Evolutionary conservation across 805 yeast species (phyloP), one percentile per base, ranked within the genome.

Genomic region (Metschnikowia lochheadii): DNA sequence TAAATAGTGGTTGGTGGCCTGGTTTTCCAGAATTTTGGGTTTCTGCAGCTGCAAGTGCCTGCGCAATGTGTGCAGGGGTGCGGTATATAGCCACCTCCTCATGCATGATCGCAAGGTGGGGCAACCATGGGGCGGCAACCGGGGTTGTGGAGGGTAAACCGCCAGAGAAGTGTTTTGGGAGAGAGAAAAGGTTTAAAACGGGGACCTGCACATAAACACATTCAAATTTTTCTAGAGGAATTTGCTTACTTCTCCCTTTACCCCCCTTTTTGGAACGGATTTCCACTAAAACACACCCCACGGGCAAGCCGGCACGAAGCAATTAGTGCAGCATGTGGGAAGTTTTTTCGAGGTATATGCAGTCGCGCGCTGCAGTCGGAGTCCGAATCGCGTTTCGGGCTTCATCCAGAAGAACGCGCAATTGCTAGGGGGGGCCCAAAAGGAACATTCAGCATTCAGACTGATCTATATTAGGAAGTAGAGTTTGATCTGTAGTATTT

Each of bases 91-190:
- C 0, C 8, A 17, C 21, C 3, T 10, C 6, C 1, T 15, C 14
- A 17, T 35, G 46, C 46, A 44, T 44, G 21, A n/a, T 35, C 13
- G 23, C 40, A 26, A 17, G 46, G 46, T 44, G 46, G 46, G 46
- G 46, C 46, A 44, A 35, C 35, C 31, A 23, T 26, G 46, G 46
- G 46, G 29, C 34, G 20, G 40, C 46, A 23, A 26, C 40, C 32
- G 40, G 18, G 37, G 23, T 6, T 15, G 23, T 7, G 34, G 43
- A 34, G 34, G 35, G 35, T n/a, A 23, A 3, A 14, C 31, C 15
- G 15, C 15, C 18, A n/a, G 14, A 21, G n/a, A 34, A 5, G 15
- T 8, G 17, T 5, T 36, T n/a, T 10, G n/a, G 21, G 13, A 13
- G 3, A 7, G 6, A 4, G 3, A 13, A 10, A 5, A 6, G 7